Percentiles rank a stretch among this genome's conserved stretches.
Conservation (phyloP, 1,139 yeast species). For the Candida albicans region DNA sequence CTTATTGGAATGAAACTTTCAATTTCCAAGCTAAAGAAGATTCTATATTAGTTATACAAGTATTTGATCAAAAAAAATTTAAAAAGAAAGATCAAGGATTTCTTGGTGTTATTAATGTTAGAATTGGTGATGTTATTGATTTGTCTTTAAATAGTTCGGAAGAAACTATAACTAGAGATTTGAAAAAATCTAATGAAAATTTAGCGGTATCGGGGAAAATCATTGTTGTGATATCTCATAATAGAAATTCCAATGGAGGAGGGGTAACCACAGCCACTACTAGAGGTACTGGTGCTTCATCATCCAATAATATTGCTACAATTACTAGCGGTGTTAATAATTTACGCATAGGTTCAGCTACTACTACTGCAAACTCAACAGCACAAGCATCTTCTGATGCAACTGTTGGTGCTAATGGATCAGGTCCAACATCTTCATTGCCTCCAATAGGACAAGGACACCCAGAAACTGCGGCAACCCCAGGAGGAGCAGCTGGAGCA, state of each 20-base stretch:
- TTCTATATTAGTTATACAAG: slow-evolving; percentile 87
- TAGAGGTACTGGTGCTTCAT: slow-evolving; percentile 6
- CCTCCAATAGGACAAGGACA: slow-evolving; percentile 11
- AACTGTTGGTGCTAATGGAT: no score
- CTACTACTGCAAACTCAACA: slow-evolving; percentile 19
- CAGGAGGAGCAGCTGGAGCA: slow-evolving; percentile 17
- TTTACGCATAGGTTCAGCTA: slow-evolving; percentile 12
- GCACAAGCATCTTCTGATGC: no score
- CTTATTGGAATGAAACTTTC: slow-evolving; percentile 96
- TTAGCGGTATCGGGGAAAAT: slow-evolving; percentile 90
- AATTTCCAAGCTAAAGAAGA: slow-evolving; percentile 76
- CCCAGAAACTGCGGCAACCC: slow-evolving; percentile 5
- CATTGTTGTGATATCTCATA: slow-evolving; percentile 69
- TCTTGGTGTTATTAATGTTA: slow-evolving; percentile 89
- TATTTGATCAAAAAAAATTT: slow-evolving; percentile 95
- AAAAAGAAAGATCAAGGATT: slow-evolving; percentile 99
- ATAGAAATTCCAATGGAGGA: slow-evolving; percentile 15
- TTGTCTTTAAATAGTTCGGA: slow-evolving; percentile 57
- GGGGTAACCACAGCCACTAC: slow-evolving; percentile 5
- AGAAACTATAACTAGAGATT: slow-evolving; percentile 90
- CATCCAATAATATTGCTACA: slow-evolving; percentile 18
- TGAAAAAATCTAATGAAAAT: slow-evolving; percentile 88
- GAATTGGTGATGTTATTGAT: slow-evolving; percentile 88
- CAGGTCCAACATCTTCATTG: slow-evolving; percentile 6
- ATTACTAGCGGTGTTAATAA: slow-evolving; percentile 11